Evolutionary conservation across 352 stramenopile species (phyloP).

Genomic region (Peronospora belbahrii): DNA sequence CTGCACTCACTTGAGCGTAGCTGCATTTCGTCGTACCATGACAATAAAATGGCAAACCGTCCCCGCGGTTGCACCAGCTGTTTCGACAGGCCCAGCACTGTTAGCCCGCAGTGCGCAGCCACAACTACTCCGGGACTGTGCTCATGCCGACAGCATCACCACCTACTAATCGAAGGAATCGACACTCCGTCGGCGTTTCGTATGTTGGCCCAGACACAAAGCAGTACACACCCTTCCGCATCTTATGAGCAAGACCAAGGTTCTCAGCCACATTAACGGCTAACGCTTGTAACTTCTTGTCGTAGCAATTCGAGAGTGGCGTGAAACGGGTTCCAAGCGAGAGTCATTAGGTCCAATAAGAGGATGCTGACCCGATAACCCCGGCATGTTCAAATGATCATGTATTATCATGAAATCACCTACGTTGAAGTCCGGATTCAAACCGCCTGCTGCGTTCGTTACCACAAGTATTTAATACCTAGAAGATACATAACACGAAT

Average conservation of each 20-base stretch:
- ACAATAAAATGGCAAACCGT: too few relatives aligned
- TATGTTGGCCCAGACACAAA: slow-evolving; percentile 96
- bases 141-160: slow-evolving; percentile 94
- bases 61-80: too few relatives aligned
- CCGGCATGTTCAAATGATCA: slow-evolving; percentile 94
- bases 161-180: slow-evolving; percentile 88
- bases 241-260: slow-evolving; percentile 72
- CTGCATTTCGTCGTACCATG: too few relatives aligned
- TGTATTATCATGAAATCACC: slow-evolving; percentile 95
- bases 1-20: too few relatives aligned
- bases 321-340: slow-evolving; percentile 91
- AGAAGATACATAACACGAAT: slow-evolving; percentile 94
- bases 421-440: slow-evolving; percentile 92
- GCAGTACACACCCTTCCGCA: slow-evolving; percentile 89
- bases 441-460: slow-evolving; percentile 93
- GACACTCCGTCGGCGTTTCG: slow-evolving; percentile 92
- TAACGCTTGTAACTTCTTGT: slow-evolving; percentile 80
- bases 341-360: slow-evolving; percentile 94
- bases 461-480: slow-evolving; percentile 93
- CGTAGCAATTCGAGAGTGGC: slow-evolving; percentile 92
- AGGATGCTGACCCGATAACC: slow-evolving; percentile 89
- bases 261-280: slow-evolving; percentile 73
- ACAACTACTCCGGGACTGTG: slow-evolving; percentile 96
- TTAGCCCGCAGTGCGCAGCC: slow-evolving; percentile 90
- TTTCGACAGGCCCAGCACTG: slow-evolving; percentile 92